Evolutionary conservation across 164 flowering plant species (phyloP).

Genomic region (Euptelea pleiosperma): DNA sequence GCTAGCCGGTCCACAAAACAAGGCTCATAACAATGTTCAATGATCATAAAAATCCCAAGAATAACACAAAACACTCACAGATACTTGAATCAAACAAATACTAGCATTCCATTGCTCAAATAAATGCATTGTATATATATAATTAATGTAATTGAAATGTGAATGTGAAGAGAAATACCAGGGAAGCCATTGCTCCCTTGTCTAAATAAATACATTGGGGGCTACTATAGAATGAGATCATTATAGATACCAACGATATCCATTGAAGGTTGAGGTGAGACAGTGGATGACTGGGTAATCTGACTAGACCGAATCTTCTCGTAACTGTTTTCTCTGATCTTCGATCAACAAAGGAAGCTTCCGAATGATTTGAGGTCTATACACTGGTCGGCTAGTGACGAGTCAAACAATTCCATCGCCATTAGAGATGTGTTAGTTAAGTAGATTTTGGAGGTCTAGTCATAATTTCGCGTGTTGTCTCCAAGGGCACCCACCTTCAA

Average conservation of each 20-base stretch:
- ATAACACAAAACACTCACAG: too few species aligned
- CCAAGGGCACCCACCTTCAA: slow-evolving; percentile 97
- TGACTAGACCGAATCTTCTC: slow-evolving; percentile 2
- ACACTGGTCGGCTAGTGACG: neutral
- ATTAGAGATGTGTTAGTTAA: neutral
- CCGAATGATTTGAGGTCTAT: neutral
- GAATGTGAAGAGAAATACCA: too few species aligned
- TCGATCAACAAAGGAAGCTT: neutral
- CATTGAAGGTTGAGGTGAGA: neutral
- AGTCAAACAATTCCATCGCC: too few species aligned
- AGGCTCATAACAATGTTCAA: too few species aligned
- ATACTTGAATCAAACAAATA: too few species aligned
- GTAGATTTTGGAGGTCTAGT: slow-evolving; percentile 1
- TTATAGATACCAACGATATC: neutral
- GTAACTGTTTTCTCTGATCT: neutral
- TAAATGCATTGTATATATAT: too few species aligned
- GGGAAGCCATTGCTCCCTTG: neutral
- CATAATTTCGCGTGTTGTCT: slow-evolving; percentile 63
- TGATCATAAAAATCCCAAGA: too few species aligned
- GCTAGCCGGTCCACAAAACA: too few species aligned
- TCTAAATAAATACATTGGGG: neutral
- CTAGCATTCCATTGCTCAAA: too few species aligned
- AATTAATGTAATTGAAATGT: too few species aligned
- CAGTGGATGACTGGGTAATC: neutral
- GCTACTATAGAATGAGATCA: too few species aligned